phyloP scores from a whole-genome alignment of 2,329 filamentous ascomycete species.

The Aspergillus pseudonomiae region DNA sequence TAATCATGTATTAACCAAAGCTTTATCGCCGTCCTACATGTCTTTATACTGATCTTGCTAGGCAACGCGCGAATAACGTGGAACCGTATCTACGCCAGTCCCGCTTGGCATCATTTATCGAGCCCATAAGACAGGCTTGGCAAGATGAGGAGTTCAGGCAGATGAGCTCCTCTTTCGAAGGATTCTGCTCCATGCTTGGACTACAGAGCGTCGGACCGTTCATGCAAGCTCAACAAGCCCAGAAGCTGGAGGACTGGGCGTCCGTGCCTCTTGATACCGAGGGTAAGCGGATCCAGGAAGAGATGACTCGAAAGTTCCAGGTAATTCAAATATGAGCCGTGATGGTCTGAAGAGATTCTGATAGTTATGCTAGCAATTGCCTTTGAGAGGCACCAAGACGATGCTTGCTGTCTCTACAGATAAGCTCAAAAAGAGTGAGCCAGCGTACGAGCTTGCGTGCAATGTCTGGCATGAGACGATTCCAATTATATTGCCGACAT shows the following conservation, averaged over 20 bases:
- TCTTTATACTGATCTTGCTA: constrained; percentile 35
- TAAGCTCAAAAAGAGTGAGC: constrained; percentile 73
- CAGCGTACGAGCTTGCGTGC: constrained; percentile 74
- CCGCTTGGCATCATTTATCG: constrained; percentile 75
- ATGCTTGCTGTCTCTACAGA: constrained; percentile 93
- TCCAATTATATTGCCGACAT: constrained; percentile 77
- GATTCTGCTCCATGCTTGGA: constrained; percentile 78
- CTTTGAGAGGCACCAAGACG: constrained; percentile 84
- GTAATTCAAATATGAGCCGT: constrained; percentile 37
- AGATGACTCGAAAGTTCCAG: constrained; percentile 75
- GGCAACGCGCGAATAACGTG: constrained; percentile 78
- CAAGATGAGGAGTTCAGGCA: constrained; percentile 68
- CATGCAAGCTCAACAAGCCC: constrained; percentile 70
- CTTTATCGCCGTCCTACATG: not conserved
- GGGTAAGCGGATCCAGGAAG: constrained; percentile 75
- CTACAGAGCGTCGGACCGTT: constrained; percentile 82
- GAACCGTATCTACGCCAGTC: constrained; percentile 70
- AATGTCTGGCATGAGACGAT: constrained; percentile 84
- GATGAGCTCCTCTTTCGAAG: constrained; percentile 72
- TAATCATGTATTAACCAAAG: constrained; percentile 69
- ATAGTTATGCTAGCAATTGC: constrained; percentile 61
- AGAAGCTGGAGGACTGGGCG: constrained; percentile 82
- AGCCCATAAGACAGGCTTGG: constrained; percentile 83
- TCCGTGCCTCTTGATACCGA: constrained; percentile 74
- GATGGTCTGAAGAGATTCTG: constrained; percentile 1